Evolutionary conservation across 176 grass and related monocot species (phyloP).

Genomic region (bread wheat (Triticum aestivum)): IWGSC_CS_RefSeq_v2.1 NC_057810.1:67164975-67165474

Average conservation of each 20-base stretch:
- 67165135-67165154: neutral
- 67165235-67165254: fast-evolving
- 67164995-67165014: neutral
- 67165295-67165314: neutral
- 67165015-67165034: neutral
- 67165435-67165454: neutral
- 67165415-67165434: neutral
- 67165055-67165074: neutral
- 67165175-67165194: neutral
- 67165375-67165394: neutral
- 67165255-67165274: neutral
- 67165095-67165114: too few relatives aligned
- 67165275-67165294: neutral
- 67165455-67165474: neutral
- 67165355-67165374: neutral
- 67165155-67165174: neutral
- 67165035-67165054: neutral
- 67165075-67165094: neutral
- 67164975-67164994: neutral
- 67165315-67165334: neutral
- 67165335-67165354: fast-evolving
- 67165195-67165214: neutral
- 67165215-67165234: neutral
- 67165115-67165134: neutral
- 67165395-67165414: neutral